Evolutionary conservation across 2,329 filamentous ascomycete genomes (phyloP), one percentile per base, ranked within the genome.

Genomic region (Thermoascus crustaceus): DNA sequence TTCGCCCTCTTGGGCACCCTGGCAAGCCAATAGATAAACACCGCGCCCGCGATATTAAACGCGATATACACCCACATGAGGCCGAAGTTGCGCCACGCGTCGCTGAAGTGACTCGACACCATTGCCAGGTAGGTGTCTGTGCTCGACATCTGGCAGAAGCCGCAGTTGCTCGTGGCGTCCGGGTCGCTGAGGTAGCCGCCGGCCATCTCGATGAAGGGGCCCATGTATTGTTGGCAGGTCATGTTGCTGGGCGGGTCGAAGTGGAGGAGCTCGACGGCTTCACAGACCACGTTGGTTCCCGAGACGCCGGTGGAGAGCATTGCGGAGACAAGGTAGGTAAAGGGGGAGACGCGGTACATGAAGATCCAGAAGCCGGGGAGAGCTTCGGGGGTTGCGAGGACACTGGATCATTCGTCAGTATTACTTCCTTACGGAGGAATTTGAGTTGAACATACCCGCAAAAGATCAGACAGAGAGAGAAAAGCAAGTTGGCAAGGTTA

Each of bases 291-390:
- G 0, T 42, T 37, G 2, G 52, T 47, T 2, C 51, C 50, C 0
- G 54, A 39, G 1, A 63, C 30, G 1, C 61, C 61, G 0, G 53
- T 57, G 0, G 58, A 54, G 6, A 62, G 41, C 10, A 69, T 54
- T 2, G 60, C 52, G n/a, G 61, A 59, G 4, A 69, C 63, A 6
- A 68, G 63, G 34, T 84, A 85, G 0, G 77, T 82, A 42, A 84
- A 79, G 0, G 79, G 79, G 0, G 72, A 77, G 7, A 76, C 66
- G 17, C 75, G 71, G 57, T 85, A 82, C 81, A 85, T 85, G 63
- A 84, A 85, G 41, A 76, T 76, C 82, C 82, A 87, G 64, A 86
- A 86, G 0, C 75, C 69, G 0, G 82, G 81, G 1, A 86, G 66
- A 0, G 69, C 66, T 3, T 50, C 40, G 0, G 78, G 73, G 0